Percentiles rank a stretch among this genome's conserved stretches.
These are phyloP conservation scores for Cutaneotrichosporon cavernicola DNA, from an alignment of 1,284 basidiomycete genomes.

Conservation along the genomic window DNA sequence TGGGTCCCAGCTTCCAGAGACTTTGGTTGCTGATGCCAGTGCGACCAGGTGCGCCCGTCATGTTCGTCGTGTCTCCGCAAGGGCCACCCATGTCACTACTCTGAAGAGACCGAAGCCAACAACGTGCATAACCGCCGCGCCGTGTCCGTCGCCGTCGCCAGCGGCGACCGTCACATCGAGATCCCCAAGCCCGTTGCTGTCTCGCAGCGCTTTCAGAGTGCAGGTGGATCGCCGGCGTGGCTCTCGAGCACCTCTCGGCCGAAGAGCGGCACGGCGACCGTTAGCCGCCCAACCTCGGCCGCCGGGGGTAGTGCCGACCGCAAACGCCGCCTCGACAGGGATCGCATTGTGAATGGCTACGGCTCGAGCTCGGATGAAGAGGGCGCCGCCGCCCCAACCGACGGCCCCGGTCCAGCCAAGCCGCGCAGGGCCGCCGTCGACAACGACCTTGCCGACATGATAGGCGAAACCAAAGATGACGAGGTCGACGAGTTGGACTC, in stretches of 20 bases:
- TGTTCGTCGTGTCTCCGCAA: slow-evolving; percentile 43
- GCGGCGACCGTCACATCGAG: slow-evolving; percentile 9
- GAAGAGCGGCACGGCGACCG: slow-evolving; percentile 15
- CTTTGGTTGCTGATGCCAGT: slow-evolving; percentile 25
- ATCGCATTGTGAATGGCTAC: slow-evolving; percentile 40
- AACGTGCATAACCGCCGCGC: slow-evolving; percentile 23
- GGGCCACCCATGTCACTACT: slow-evolving; percentile 40
- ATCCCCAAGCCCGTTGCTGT: slow-evolving; percentile 4
- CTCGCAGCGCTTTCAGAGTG: slow-evolving; percentile 13
- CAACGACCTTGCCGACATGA: slow-evolving; percentile 34
- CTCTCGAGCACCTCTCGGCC: slow-evolving; percentile 23
- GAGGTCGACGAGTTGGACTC: slow-evolving; percentile 37
- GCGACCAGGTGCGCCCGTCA: slow-evolving; percentile 42
- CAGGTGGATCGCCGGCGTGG: slow-evolving; percentile 26
- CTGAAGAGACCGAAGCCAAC: slow-evolving; percentile 39
- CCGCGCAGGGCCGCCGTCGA: slow-evolving; percentile 19
- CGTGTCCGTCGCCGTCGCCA: slow-evolving; percentile 11
- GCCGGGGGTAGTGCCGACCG: slow-evolving; percentile 23
- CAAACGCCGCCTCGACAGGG: slow-evolving; percentile 31
- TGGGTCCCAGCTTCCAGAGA: slow-evolving; percentile 19
- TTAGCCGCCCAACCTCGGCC: slow-evolving; percentile 18
- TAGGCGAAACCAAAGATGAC: slow-evolving; percentile 19
- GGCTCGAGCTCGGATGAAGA: slow-evolving; percentile 36
- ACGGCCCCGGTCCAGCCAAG: slow-evolving; percentile 4
- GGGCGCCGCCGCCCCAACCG: slow-evolving; percentile 2